Conservation (phyloP, 2,329 filamentous ascomycete genomes). For the Aspergillus sp. region DNA sequence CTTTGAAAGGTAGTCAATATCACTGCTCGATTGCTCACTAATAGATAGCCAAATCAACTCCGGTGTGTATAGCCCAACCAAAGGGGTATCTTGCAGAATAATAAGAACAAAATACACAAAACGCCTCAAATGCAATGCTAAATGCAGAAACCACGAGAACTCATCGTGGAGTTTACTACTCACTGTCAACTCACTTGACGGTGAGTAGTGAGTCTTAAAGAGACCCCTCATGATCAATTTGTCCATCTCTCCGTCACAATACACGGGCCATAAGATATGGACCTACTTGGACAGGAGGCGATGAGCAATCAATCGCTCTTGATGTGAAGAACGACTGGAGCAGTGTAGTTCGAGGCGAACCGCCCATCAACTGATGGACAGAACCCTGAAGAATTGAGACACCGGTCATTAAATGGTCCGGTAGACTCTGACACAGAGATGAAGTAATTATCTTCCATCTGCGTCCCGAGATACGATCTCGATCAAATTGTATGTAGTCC, state of each 20-base stretch:
- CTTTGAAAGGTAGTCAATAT: conserved; percentile 10
- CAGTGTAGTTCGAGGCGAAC: too few relatives aligned
- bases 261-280: background rate
- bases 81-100: conserved; percentile 13
- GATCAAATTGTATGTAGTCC: background rate
- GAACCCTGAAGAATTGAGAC: too few relatives aligned
- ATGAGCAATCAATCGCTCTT: too few relatives aligned
- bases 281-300: background rate
- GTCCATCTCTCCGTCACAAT: background rate
- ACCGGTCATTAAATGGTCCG: too few relatives aligned
- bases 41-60: conserved; percentile 3
- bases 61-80: background rate
- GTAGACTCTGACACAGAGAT: too few relatives aligned
- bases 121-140: conserved; percentile 4
- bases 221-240: background rate
- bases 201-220: background rate
- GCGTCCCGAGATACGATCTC: too few relatives aligned
- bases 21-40: conserved; percentile 12
- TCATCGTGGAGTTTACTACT: background rate
- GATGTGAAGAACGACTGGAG: too few relatives aligned
- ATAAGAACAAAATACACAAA: conserved; percentile 3
- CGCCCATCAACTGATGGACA: too few relatives aligned
- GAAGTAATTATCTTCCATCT: too few relatives aligned
- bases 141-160: background rate
- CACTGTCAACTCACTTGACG: background rate